phyloP scores from a whole-genome alignment of 306 rosid species.

The Abrus precatorius region DNA sequence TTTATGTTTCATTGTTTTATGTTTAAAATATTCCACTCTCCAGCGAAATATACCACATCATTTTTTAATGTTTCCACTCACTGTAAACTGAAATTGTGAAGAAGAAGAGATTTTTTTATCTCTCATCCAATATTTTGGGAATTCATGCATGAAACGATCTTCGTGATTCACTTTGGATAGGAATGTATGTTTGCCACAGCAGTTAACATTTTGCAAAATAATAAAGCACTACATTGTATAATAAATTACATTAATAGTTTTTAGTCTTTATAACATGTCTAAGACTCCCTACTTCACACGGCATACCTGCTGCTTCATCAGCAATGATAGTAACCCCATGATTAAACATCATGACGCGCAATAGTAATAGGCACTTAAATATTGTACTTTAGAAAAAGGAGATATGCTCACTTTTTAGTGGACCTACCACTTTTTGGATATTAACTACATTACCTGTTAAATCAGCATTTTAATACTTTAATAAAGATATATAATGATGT shows the following conservation, averaged over 20 bases:
- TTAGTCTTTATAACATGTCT: not conserved
- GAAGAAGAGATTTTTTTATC: too few species aligned
- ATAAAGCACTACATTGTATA: not conserved
- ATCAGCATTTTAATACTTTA: conserved; percentile 10
- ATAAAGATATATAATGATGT: conserved; percentile 9
- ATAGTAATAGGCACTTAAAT: conserved; percentile 20
- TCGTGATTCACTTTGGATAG: too few species aligned
- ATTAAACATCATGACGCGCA: conserved; percentile 29
- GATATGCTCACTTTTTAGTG: conserved; percentile 29
- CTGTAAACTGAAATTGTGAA: too few species aligned
- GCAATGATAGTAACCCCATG: conserved; percentile 26
- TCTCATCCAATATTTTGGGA: too few species aligned
- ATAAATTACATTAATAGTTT: not conserved
- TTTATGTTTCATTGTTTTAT: too few species aligned
- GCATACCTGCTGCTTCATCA: conserved; percentile 17
- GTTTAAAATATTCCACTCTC: too few species aligned
- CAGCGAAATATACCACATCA: too few species aligned
- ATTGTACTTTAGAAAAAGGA: conserved; percentile 10
- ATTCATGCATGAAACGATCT: too few species aligned
- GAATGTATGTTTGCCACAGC: too few species aligned
- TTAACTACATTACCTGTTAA: conserved; percentile 25
- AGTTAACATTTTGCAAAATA: not conserved
- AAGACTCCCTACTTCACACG: conserved; percentile 1
- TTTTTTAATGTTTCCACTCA: too few species aligned
- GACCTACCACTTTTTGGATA: conserved; percentile 41